phyloP scores from a whole-genome alignment of 2,329 filamentous ascomycete species.

The Verticillium dahliae region DNA sequence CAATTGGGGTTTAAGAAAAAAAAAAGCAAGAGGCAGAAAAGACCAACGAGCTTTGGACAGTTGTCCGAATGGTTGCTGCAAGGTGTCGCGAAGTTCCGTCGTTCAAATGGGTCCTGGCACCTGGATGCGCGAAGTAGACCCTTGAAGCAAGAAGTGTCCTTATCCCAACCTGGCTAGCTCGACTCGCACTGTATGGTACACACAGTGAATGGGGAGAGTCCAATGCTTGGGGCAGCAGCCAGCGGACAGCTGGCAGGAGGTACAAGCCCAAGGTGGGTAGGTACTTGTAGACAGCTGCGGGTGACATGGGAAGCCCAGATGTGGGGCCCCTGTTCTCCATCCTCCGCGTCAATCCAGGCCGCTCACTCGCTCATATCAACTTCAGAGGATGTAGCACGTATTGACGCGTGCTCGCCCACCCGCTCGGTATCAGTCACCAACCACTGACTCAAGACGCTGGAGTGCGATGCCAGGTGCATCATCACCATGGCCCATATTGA shows the following conservation, averaged over 20 bases:
- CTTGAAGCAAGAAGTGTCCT: neutral
- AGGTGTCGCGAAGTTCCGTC: neutral
- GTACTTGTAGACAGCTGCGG: neutral
- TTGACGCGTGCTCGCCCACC: too few relatives aligned
- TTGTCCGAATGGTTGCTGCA: neutral
- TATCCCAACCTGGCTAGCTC: neutral
- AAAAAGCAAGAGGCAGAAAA: neutral
- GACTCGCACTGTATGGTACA: neutral
- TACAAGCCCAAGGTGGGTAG: too few relatives aligned
- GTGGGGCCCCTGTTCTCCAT: too few relatives aligned
- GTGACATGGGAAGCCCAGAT: too few relatives aligned
- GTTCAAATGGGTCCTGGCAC: neutral
- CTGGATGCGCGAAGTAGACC: neutral
- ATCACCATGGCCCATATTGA: neutral
- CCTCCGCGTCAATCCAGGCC: too few relatives aligned
- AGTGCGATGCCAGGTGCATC: neutral
- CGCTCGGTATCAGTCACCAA: too few relatives aligned
- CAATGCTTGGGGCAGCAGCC: neutral
- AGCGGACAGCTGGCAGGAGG: too few relatives aligned
- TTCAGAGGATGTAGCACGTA: too few relatives aligned
- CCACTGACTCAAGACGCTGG: neutral
- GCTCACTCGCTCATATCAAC: too few relatives aligned
- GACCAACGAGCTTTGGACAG: neutral
- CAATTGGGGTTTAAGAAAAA: slow-evolving; percentile 2
- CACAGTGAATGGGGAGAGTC: neutral